Evolutionary conservation across 2,329 filamentous ascomycete genomes (phyloP).

Genomic region (Lachnellula occidentalis): DNA sequence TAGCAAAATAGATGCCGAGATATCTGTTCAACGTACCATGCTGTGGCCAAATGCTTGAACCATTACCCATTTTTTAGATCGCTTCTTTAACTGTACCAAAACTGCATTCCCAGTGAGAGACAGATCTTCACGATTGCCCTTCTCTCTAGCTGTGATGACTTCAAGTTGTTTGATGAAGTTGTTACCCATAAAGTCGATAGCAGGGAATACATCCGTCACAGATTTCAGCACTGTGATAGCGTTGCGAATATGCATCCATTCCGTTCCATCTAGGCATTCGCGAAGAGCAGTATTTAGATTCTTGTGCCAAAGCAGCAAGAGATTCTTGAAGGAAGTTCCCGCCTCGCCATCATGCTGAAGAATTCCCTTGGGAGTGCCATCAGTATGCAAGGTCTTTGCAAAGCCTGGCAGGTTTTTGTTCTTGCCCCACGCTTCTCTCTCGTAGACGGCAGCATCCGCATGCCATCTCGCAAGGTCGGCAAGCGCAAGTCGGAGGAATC

Average conservation of each 20-base stretch:
- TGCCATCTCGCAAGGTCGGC: constrained; percentile 83
- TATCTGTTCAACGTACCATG: constrained; percentile 42
- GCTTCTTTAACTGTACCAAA: constrained; percentile 62
- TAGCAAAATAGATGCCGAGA: neutral
- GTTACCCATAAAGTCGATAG: constrained; percentile 80
- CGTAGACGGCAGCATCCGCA: constrained; percentile 66
- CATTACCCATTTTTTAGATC: constrained; percentile 64
- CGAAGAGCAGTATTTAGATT: constrained; percentile 75
- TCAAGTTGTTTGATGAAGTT: constrained; percentile 59
- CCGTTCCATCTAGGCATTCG: constrained; percentile 70
- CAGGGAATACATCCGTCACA: constrained; percentile 77
- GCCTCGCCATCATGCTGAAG: constrained; percentile 72
- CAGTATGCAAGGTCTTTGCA: constrained; percentile 63
- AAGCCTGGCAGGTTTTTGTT: constrained; percentile 70
- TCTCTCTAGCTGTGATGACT: constrained; percentile 59
- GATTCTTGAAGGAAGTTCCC: constrained; percentile 59
- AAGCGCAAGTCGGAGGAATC: constrained; percentile 78
- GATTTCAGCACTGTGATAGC: constrained; percentile 84
- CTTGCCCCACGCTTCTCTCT: constrained; percentile 71
- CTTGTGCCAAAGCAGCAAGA: constrained; percentile 88
- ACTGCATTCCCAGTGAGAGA: constrained; percentile 68
- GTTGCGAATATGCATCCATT: constrained; percentile 98
- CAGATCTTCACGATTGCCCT: constrained; percentile 63
- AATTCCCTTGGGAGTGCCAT: constrained; percentile 64
- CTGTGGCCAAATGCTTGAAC: constrained; percentile 68